Base-by-base conservation (phyloP, 306 rosid species). In the Arachis hypogaea region DNA sequence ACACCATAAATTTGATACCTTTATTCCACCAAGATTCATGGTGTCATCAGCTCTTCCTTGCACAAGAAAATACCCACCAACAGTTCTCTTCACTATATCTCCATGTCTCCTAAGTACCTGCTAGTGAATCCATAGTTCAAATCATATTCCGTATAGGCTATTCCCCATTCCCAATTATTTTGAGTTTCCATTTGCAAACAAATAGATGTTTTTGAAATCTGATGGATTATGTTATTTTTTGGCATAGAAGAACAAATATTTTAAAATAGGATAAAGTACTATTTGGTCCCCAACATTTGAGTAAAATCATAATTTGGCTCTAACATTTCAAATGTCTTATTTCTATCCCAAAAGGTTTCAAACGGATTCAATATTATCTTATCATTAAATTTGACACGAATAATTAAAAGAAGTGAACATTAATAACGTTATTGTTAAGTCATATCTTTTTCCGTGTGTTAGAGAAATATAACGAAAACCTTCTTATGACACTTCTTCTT, bases 1-100 rank as follows among this genome's bases (percentile, higher is more conserved):
- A 49, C 18, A 44, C 8, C 29, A 63, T 10, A 14, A 62, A 71
- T 47, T 63, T 11, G 46, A 8, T 81, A 93, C 98, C 98, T 90
- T 93, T 68, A 93, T 93, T 71, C 98, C 98, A 44, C 98, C 97
- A 59, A 90, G 93, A 78, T 88, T 93, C 98, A 93, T 93, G 18
- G 98, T 93, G 79, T 90, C 98, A 76, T 93, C 98, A 10, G 93
- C 93, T 81, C 98, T 84, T 41, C 98, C 98, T 69, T 93, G 96
- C 51, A 93, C 93, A n/a, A 75, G 14, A 6, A 80, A 67, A 77
- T 81, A 78, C 57, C 98, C 96, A 68, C 96, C 90, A 38, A 76
- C 86, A 11, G 84, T 86, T 83, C 93, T 83, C 72, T 67, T 89
- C 75, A 93, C 7, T 68, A 93, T 77, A 81, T 93, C 98, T 82